Percentiles rank a stretch among this genome's conserved stretches.
phyloP scores from a whole-genome alignment of 2,329 filamentous ascomycete species.

The Penicillium vulpinum region DNA sequence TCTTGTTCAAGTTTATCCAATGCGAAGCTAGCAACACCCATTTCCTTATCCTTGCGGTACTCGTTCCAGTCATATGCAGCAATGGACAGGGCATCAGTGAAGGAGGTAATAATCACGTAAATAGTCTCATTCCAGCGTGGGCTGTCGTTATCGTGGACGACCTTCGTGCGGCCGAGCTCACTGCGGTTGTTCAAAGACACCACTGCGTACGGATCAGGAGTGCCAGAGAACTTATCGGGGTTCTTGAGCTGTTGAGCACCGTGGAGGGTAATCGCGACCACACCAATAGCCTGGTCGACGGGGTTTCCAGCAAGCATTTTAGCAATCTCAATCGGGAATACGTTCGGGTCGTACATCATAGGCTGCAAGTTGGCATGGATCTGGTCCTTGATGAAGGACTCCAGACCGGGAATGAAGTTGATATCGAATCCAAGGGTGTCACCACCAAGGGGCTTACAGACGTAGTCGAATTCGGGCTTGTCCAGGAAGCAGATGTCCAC shows the following conservation, averaged over 20 bases:
- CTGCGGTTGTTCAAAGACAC: conserved; percentile 81
- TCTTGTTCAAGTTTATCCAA: conserved; percentile 79
- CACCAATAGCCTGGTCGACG: conserved; percentile 93
- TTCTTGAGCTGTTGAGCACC: conserved; percentile 93
- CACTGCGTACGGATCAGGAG: conserved; percentile 83
- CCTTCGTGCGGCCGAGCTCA: conserved; percentile 85
- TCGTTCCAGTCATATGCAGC: conserved; percentile 92
- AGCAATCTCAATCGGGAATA: conserved; percentile 97
- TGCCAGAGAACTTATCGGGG: conserved; percentile 87
- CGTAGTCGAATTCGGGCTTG: conserved; percentile 87
- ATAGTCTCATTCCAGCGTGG: conserved; percentile 96
- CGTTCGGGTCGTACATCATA: conserved; percentile 98
- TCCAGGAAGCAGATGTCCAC: conserved; percentile 95
- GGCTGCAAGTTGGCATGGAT: conserved; percentile 91
- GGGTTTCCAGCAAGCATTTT: conserved; percentile 96
- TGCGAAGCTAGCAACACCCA: conserved; percentile 81
- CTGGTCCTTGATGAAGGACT: conserved; percentile 91
- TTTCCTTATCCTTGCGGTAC: conserved; percentile 91
- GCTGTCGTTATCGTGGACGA: conserved; percentile 76
- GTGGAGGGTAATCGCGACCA: conserved; percentile 87
- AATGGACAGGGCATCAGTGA: conserved; percentile 83
- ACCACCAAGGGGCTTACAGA: conserved; percentile 94
- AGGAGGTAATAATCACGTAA: conserved; percentile 89
- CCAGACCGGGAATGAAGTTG: conserved; percentile 95
- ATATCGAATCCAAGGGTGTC: conserved; percentile 97